Percentiles rank a stretch among this genome's conserved stretches.
These are phyloP conservation scores for Plantago elongata DNA, from an alignment of 257 asterid species.

Conservation along the genomic window DNA sequence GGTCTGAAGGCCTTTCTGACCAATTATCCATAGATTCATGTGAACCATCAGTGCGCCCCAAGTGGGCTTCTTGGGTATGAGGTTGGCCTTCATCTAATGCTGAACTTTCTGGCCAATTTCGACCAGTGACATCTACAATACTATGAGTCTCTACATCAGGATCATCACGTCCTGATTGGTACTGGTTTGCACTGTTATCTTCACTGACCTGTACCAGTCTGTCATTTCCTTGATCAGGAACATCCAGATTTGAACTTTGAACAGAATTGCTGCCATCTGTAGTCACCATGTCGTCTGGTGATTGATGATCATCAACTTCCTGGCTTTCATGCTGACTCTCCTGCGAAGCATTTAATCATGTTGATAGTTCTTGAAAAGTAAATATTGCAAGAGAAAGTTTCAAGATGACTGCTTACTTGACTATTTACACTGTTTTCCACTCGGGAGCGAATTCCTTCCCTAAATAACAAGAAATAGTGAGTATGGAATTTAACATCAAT, in stretches of 20 bases:
- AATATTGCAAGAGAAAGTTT: slow-evolving; percentile 35
- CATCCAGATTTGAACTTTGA: slow-evolving; percentile 4
- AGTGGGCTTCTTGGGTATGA: slow-evolving; percentile 32
- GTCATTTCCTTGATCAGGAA: slow-evolving; percentile 20
- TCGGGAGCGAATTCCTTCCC: slow-evolving; percentile 89
- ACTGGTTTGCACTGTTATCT: slow-evolving; percentile 35
- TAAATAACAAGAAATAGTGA: slow-evolving; percentile 29
- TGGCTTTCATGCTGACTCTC: slow-evolving; percentile 48
- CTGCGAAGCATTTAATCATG: slow-evolving; percentile 37
- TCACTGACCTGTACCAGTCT: slow-evolving; percentile 27
- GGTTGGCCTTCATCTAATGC: slow-evolving; percentile 30
- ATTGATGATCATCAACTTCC: slow-evolving; percentile 38
- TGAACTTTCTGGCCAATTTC: slow-evolving; percentile 46
- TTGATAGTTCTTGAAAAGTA: slow-evolving; percentile 37
- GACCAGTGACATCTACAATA: slow-evolving; percentile 31
- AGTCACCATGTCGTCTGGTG: slow-evolving; percentile 33
- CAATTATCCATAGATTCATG: slow-evolving; percentile 54
- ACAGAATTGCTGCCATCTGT: slow-evolving; percentile 31
- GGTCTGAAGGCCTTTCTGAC: slow-evolving; percentile 50
- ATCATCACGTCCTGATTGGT: slow-evolving; percentile 28
- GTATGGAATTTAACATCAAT: background rate
- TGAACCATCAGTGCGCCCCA: slow-evolving; percentile 51
- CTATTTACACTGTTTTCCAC: slow-evolving; percentile 62
- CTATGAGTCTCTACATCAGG: slow-evolving; percentile 39
- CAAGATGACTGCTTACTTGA: slow-evolving; percentile 60